These are phyloP conservation scores for Echinosophora koreensis DNA, from an alignment of 306 rosid genomes.

Conservation along the genomic window DNA sequence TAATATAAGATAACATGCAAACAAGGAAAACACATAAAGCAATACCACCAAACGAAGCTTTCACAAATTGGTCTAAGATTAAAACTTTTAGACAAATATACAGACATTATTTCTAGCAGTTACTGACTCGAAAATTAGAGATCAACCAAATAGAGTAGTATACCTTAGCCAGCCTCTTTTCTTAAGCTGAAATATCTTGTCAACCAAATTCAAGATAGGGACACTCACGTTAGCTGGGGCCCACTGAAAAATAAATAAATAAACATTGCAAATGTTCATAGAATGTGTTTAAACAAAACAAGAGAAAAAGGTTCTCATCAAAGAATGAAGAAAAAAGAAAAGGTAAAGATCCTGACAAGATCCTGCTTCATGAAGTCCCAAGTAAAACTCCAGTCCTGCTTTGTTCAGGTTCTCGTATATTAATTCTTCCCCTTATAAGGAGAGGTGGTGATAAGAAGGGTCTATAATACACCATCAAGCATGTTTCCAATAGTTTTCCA, in stretches of 20 bases:
- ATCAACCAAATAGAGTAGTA: conserved; percentile 41
- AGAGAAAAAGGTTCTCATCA: background rate
- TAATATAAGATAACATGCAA: conserved; percentile 16
- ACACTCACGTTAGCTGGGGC: conserved; percentile 93
- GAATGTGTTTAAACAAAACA: conserved; percentile 5
- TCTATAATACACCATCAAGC: conserved; percentile 19
- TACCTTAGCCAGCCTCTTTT: conserved; percentile 99
- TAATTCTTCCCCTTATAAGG: conserved; percentile 18
- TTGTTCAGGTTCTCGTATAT: conserved; percentile 20
- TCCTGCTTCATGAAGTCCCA: conserved; percentile 7
- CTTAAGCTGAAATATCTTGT: conserved; percentile 95
- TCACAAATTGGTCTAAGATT: conserved; percentile 30
- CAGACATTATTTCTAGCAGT: conserved; percentile 34
- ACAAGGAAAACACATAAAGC: conserved; percentile 20
- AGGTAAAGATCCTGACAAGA: conserved; percentile 6
- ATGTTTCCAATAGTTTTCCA: background rate
- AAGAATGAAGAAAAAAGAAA: conserved; percentile 16
- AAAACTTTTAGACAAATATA: background rate
- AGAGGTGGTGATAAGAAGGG: background rate
- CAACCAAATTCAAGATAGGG: conserved; percentile 93
- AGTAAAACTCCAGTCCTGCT: conserved; percentile 7
- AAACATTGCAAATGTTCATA: conserved; percentile 38
- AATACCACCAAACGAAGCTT: conserved; percentile 21
- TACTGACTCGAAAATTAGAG: conserved; percentile 19
- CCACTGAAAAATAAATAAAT: conserved; percentile 81